Base-by-base conservation (phyloP, 1,284 basidiomycete species). In the Abortiporus biennis region DNA sequence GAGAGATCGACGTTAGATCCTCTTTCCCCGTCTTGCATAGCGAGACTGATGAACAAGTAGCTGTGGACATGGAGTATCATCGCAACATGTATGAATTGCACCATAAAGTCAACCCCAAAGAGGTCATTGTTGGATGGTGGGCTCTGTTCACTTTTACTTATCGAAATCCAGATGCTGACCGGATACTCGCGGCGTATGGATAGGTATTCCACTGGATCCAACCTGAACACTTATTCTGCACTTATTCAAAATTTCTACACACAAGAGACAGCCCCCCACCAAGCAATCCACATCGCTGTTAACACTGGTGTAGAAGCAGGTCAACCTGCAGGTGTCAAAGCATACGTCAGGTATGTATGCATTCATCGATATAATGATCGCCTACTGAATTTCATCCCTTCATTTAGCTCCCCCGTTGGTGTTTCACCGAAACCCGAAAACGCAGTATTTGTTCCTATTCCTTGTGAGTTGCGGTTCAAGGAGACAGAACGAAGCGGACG, bases 201-300 rank as follows among this genome's bases (percentile, higher is more conserved):
- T n/a, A n/a, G 89, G 88, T 93, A 93, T 67, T 91, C 91, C 15
- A 93, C 91, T 16, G 85, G 86, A 49, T 86, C 87, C 3, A 82
- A 87, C 50, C 77, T 99, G 47, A 95, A 96, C 71, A 91, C 90
- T 12, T 95, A 95, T 72, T 95, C 93, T 34, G 93, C 96, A 16
- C 76, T 99, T 51, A 96, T 99, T 58, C 96, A 99, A 76, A 94
- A 97, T 67, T 97, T 97, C 68, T 99, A 96, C 67, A 82, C 90
- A 30, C 81, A 88, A 73, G 92, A 99, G 67, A 93, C 91, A 2
- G 72, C 80, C 1, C 88, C 92, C 3, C 80, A 88, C 63, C 89
- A 87, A 46, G 93, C 96, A 3, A 80, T 99, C 34, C 95, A 99
- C 64, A 72, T 99, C 40, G 89, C 92, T 9, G 71, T 99, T 35